Evolutionary conservation across 352 stramenopile species (phyloP).

Genomic region (Blastocystis hominis): DNA sequence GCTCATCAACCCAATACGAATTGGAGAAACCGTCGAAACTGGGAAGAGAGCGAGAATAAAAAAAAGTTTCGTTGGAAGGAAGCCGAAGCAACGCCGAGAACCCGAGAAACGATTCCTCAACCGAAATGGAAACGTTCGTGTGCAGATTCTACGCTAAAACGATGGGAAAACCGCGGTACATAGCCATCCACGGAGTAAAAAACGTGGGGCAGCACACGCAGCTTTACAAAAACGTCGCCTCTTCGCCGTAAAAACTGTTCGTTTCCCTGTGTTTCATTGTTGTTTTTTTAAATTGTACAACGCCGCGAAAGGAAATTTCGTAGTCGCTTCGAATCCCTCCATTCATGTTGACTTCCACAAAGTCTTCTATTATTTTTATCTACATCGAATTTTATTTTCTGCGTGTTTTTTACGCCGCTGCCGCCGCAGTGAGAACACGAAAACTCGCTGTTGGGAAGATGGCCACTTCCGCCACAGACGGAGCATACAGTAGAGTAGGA

Average conservation of each 20-base stretch:
- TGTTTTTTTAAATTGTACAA: not conserved
- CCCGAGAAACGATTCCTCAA: constrained; percentile 1
- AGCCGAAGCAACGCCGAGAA: not conserved
- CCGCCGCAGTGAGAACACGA: not conserved
- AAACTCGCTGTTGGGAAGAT: not conserved
- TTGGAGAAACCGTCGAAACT: not conserved
- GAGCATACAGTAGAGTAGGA: not conserved
- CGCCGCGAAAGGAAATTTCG: not conserved
- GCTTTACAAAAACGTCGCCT: not conserved
- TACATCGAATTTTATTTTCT: not conserved
- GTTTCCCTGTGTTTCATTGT: not conserved
- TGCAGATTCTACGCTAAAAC: not conserved
- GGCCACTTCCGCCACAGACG: not conserved
- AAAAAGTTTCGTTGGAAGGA: not conserved
- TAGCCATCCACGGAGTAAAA: constrained; percentile 4
- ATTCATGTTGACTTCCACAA: not conserved
- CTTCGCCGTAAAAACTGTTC: constrained; percentile 16
- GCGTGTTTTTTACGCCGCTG: not conserved
- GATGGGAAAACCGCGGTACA: not conserved
- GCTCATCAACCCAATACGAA: not conserved
- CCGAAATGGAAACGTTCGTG: not conserved
- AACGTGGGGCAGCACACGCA: not conserved
- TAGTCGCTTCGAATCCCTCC: not conserved
- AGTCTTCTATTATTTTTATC: not conserved
- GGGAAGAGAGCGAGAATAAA: not conserved